Conservation (phyloP, 2,329 filamentous ascomycete species). For the Neodidymelliopsis sp. region DNA sequence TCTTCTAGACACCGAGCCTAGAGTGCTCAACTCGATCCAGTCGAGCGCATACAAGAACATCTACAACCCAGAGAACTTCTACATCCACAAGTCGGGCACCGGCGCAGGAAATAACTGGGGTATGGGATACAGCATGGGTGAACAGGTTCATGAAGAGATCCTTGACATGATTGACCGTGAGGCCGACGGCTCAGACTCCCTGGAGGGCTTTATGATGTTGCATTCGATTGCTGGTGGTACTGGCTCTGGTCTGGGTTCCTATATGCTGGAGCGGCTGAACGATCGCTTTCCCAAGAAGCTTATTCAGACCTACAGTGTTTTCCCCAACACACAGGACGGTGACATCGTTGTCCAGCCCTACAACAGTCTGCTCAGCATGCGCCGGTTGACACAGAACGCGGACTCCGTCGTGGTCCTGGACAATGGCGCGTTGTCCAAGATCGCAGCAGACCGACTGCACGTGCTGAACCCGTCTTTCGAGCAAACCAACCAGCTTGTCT, state of each 20-base stretch:
- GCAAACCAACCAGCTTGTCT: slow-evolving; percentile 93
- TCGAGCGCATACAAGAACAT: slow-evolving; percentile 96
- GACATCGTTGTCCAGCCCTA: slow-evolving; percentile 98
- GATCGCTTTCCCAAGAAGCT: slow-evolving; percentile 98
- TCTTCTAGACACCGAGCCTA: slow-evolving; percentile 90
- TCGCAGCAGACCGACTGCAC: slow-evolving; percentile 92
- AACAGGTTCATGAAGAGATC: slow-evolving; percentile 92
- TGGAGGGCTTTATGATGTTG: slow-evolving; percentile 98
- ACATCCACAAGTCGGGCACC: slow-evolving; percentile 89
- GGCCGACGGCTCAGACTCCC: slow-evolving; percentile 94
- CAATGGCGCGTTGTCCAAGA: slow-evolving; percentile 91
- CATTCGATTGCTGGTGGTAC: slow-evolving; percentile 98
- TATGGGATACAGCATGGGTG: slow-evolving; percentile 91
- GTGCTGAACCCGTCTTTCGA: slow-evolving; percentile 95
- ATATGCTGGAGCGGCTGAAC: slow-evolving; percentile 92
- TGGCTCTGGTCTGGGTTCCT: slow-evolving; percentile 93
- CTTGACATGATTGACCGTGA: slow-evolving; percentile 99
- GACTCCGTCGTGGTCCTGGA: slow-evolving; percentile 98
- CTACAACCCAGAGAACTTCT: slow-evolving; percentile 99
- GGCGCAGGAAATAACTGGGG: slow-evolving; percentile 99
- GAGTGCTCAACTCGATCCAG: slow-evolving; percentile 92
- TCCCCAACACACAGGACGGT: slow-evolving; percentile 87
- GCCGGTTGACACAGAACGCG: slow-evolving; percentile 90
- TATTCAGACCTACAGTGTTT: slow-evolving; percentile 98
- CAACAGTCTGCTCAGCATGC: slow-evolving; percentile 93